Conservation (phyloP, 2,329 filamentous ascomycete genomes). For the Diaporthe citriasiana region DNA sequence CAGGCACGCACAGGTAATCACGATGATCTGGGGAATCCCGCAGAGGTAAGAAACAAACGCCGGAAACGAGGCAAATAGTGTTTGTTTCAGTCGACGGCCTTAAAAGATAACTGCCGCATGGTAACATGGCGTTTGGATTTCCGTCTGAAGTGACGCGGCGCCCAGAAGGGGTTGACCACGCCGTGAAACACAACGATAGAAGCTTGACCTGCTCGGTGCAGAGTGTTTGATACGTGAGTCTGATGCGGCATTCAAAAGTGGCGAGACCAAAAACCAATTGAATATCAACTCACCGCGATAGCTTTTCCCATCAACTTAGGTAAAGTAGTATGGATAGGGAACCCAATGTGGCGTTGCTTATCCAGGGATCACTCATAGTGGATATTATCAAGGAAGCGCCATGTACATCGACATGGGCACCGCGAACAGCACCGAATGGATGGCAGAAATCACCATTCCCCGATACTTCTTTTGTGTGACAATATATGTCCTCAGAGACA, state of each 20-base stretch:
- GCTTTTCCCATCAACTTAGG: not conserved
- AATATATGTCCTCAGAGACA: not conserved
- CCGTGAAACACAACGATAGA: conserved; percentile 27
- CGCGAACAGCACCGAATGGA: not conserved
- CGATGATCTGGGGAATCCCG: conserved; percentile 7
- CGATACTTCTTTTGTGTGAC: not conserved
- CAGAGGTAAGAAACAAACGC: conserved; percentile 8
- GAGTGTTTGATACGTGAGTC: conserved; percentile 15
- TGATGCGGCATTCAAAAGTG: not conserved
- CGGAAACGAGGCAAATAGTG: conserved; percentile 1
- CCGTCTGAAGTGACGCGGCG: conserved; percentile 8
- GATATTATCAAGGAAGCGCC: not conserved
- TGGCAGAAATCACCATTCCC: too few relatives aligned
- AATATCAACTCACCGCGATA: not conserved
- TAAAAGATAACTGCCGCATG: conserved; percentile 11
- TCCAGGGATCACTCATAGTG: too few relatives aligned
- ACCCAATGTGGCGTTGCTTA: not conserved
- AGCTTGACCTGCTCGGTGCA: conserved; percentile 14
- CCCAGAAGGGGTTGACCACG: conserved; percentile 10
- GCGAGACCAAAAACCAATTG: not conserved
- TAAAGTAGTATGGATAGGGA: too few relatives aligned
- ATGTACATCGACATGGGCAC: too few relatives aligned
- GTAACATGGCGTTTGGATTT: not conserved
- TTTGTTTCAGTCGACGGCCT: conserved; percentile 18
- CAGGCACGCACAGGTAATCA: not conserved